These are phyloP conservation scores for Neoconidiobolus thromboides DNA, from an alignment of 371 early-diverging fungal genomes.

Conservation along the genomic window DNA sequence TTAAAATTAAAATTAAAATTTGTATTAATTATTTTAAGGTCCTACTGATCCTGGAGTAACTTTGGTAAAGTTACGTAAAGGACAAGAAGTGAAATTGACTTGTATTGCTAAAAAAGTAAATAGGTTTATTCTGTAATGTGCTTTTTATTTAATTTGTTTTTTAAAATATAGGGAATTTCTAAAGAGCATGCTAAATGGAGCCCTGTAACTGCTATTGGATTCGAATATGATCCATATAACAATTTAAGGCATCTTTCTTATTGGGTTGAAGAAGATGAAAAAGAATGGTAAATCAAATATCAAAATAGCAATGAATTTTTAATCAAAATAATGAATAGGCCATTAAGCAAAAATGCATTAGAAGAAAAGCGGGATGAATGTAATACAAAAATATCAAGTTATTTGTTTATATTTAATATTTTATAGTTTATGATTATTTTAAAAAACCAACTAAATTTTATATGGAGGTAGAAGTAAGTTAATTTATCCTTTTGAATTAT, in stretches of 20 bases:
- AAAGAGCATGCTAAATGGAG: conserved; percentile 99
- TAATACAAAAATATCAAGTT: not conserved
- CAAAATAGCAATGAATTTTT: not conserved
- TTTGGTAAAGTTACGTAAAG: conserved; percentile 79
- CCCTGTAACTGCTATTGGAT: conserved; percentile 82
- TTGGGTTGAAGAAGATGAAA: conserved; percentile 84
- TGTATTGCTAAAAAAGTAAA: conserved; percentile 64
- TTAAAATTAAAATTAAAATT: not conserved
- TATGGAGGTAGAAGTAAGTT: conserved; percentile 62
- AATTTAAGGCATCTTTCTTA: conserved; percentile 77
- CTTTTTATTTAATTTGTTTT: not conserved
- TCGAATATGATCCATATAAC: conserved; percentile 97
- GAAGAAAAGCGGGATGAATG: conserved; percentile 28
- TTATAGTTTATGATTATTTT: conserved; percentile 62
- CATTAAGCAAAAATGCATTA: conserved; percentile 51
- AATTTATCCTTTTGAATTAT: not conserved
- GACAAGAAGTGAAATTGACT: conserved; percentile 77
- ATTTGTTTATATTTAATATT: not conserved
- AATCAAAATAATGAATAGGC: conserved; percentile 17
- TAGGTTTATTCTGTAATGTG: not conserved
- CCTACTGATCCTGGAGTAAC: conserved; percentile 57
- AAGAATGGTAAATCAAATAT: conserved; percentile 54
- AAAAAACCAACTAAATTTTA: conserved; percentile 77
- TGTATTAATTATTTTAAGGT: not conserved
- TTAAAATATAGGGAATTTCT: conserved; percentile 56